Percentiles rank a stretch among this genome's conserved stretches.
Evolutionary conservation across 345 rosid genomes (phyloP).

Genomic region (Populus nigra): DNA sequence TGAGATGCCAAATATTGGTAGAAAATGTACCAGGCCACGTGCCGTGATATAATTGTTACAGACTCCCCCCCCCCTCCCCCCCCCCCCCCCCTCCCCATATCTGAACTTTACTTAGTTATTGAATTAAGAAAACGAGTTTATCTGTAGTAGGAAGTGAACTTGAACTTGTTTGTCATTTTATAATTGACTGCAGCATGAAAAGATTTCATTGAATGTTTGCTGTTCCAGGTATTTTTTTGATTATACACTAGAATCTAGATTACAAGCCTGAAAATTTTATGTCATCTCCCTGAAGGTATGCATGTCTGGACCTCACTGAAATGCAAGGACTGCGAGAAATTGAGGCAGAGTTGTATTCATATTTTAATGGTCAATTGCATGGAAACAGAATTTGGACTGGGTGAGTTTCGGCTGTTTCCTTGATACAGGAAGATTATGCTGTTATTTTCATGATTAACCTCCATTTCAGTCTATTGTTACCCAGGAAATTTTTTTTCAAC

Average conservation of each 20-base stretch:
- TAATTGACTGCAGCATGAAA: background rate
- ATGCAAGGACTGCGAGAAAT: slow-evolving; percentile 64
- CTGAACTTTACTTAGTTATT: too few species aligned
- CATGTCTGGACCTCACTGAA: slow-evolving; percentile 50
- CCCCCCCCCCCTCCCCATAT: background rate
- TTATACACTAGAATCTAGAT: slow-evolving; percentile 4
- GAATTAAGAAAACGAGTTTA: too few species aligned
- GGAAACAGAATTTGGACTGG: slow-evolving; percentile 84
- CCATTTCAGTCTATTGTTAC: slow-evolving; percentile 4
- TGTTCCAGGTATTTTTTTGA: background rate
- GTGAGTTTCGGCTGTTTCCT: slow-evolving; percentile 38
- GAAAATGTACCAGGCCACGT: background rate
- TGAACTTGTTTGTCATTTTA: background rate
- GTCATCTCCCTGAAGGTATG: slow-evolving; percentile 43
- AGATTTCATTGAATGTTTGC: background rate
- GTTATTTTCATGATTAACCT: background rate
- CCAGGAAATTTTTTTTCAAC: background rate
- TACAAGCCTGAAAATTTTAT: background rate
- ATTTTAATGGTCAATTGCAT: slow-evolving; percentile 73
- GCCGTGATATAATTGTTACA: background rate
- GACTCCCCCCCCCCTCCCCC: background rate
- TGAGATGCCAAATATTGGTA: background rate
- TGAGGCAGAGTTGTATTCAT: slow-evolving; percentile 61
- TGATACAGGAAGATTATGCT: slow-evolving; percentile 6
- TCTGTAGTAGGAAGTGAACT: background rate